Evolutionary conservation across 148 eudicot genomes (phyloP), one percentile per base, ranked within the genome.

Genomic region (Selenicereus undatus): DNA sequence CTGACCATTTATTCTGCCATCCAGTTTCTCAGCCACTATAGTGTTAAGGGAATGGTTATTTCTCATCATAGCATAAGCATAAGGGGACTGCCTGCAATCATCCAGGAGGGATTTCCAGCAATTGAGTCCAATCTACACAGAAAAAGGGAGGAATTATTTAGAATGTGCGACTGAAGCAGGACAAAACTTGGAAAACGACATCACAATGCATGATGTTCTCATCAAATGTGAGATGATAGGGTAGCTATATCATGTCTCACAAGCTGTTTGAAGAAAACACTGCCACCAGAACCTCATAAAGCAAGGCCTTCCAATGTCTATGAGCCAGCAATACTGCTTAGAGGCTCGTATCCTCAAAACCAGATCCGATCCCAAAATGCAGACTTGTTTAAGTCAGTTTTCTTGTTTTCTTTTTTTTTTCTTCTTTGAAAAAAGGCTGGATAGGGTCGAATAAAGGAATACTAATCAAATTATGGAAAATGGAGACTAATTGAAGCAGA

Each of bases 1-100:
- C 73, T 84, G 79, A 27, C 70, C 82, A 68, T 81, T 84, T 74
- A 64, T 74, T 74, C 76, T 78, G 72, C 81, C 81, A 32, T 72
- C 76, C 42, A 81, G 79, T 71, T 84, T 84, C 75, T 56, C 81
- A 81, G 71, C 76, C 56, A 84, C 86, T 30, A 84, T 39, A 36
- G 52, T 74, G 81, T 81, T 81, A n/a, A 84, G 65, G 17, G 76
- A 50, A 68, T 84, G 81, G 76, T 84, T 76, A 68, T 81, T 84
- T 84, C 86, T 81, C 86, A 84, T 84, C 72, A 60, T 43, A 81
- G 86, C 84, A 32, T 84, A 84, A 21, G 76, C 74, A 74, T 62
- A 66, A 29, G 86, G 86, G 68, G 86, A 81, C 65, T 73, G 86
- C 35, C 84, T 78, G 26, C 71, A 69, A 66, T 84, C 84, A 81